Evolutionary conservation across 1,139 yeast species (phyloP).

Genomic region (Lodderomyces theae): DNA sequence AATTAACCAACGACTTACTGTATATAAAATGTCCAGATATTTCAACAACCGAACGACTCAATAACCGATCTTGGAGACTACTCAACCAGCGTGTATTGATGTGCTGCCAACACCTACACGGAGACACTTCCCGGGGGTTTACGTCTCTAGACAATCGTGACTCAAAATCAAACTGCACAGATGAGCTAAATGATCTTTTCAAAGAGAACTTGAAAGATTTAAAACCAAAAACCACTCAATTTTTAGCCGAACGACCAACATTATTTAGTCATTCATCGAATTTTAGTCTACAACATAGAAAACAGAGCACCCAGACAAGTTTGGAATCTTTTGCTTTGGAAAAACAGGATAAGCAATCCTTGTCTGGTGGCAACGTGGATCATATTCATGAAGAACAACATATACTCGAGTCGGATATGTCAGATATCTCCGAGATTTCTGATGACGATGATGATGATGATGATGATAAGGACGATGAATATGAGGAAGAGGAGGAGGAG

Average conservation of each 20-base stretch:
- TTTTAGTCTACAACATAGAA: slow-evolving; percentile 10
- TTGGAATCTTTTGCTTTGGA: slow-evolving; percentile 12
- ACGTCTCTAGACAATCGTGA: background rate
- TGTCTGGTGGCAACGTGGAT: no score
- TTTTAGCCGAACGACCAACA: slow-evolving; percentile 15
- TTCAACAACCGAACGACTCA: slow-evolving; percentile 19
- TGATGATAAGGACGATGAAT: slow-evolving; percentile 6
- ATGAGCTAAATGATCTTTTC: slow-evolving; percentile 10
- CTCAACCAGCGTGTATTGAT: slow-evolving; percentile 16
- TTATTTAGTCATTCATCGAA: slow-evolving; percentile 14
- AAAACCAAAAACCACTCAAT: slow-evolving; percentile 16
- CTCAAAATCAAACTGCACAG: background rate
- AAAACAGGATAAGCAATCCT: background rate
- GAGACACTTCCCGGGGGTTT: no score
- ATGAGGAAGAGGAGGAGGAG: slow-evolving; percentile 9
- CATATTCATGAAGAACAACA: slow-evolving; percentile 9
- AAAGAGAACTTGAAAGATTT: slow-evolving; percentile 13
- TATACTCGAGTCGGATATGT: slow-evolving; percentile 13
- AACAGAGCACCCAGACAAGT: slow-evolving; percentile 12
- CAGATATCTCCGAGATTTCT: slow-evolving; percentile 34
- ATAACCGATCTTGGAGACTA: slow-evolving; percentile 30
- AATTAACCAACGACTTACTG: slow-evolving; percentile 16
- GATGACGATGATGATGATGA: slow-evolving; percentile 11
- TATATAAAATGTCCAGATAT: slow-evolving; percentile 8
- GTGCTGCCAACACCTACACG: background rate